Evolutionary conservation across 1,284 basidiomycete species (phyloP).

Genomic region (Ustilago esculenta): DNA sequence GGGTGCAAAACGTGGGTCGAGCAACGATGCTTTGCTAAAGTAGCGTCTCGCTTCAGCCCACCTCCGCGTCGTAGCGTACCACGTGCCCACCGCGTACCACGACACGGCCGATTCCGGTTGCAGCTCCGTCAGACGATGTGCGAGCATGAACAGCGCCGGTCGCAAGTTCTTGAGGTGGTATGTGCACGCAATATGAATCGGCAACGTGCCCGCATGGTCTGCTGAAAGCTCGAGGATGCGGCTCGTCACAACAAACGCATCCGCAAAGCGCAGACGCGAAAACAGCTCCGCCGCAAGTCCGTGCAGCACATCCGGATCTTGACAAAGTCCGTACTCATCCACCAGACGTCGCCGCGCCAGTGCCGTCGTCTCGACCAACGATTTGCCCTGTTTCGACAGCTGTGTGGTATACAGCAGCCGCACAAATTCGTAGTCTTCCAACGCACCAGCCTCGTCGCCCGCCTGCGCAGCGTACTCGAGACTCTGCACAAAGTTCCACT

Average conservation of each 20-base stretch:
- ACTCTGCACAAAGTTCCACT: slow-evolving; percentile 92
- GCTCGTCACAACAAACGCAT: slow-evolving; percentile 85
- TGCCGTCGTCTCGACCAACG: slow-evolving; percentile 12
- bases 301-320: slow-evolving; percentile 91
- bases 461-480: slow-evolving; percentile 82
- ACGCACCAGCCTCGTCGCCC: slow-evolving; percentile 69
- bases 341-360: slow-evolving; percentile 74
- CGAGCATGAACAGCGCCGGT: slow-evolving; percentile 90
- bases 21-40: slow-evolving; percentile 85
- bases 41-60: slow-evolving; percentile 69
- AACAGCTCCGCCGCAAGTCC: slow-evolving; percentile 92
- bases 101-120: slow-evolving; percentile 91
- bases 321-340: slow-evolving; percentile 73
- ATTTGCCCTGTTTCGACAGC: slow-evolving; percentile 76
- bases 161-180: slow-evolving; percentile 89
- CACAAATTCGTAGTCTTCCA: slow-evolving; percentile 86
- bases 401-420: slow-evolving; percentile 89
- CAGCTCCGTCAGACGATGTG: slow-evolving; percentile 88
- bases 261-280: slow-evolving; percentile 86
- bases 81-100: slow-evolving; percentile 98
- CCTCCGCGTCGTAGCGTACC: slow-evolving; percentile 87
- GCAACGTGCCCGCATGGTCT: slow-evolving; percentile 71
- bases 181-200: slow-evolving; percentile 96
- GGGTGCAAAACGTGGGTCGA: slow-evolving; percentile 94
- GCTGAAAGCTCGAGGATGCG: slow-evolving; percentile 54